Evolutionary conservation across 2,329 filamentous ascomycete genomes (phyloP).

Genomic region (Monosporascus ibericus): DNA sequence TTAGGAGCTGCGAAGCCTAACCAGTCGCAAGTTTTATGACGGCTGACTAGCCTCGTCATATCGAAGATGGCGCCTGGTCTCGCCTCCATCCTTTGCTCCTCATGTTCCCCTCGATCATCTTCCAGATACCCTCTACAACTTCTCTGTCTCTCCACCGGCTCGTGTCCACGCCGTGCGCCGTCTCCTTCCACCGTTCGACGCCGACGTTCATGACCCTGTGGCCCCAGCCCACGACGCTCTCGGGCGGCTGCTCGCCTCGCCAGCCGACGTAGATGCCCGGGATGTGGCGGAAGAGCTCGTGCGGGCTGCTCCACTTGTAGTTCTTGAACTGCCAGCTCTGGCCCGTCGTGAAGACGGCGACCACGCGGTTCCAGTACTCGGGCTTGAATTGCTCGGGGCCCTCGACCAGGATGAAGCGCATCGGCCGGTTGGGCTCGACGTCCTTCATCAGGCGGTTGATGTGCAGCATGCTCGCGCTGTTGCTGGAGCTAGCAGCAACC

Average conservation of each 20-base stretch:
- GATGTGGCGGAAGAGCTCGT: constrained; percentile 84
- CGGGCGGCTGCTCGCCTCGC: constrained; percentile 75
- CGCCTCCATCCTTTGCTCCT: constrained; percentile 73
- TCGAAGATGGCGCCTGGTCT: constrained; percentile 57
- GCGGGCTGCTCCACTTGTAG: constrained; percentile 90
- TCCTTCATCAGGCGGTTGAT: constrained; percentile 70
- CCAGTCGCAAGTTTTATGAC: no score
- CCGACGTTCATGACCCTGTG: constrained; percentile 71
- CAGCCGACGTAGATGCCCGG: constrained; percentile 87
- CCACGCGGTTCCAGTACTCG: constrained; percentile 93
- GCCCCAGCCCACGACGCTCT: constrained; percentile 77
- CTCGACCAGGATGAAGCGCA: constrained; percentile 94
- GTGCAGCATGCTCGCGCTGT: constrained; percentile 74
- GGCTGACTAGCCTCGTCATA: constrained; percentile 21
- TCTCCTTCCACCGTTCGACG: constrained; percentile 77
- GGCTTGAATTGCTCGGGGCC: constrained; percentile 92
- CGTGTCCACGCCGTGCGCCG: constrained; percentile 37
- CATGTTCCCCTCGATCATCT: constrained; percentile 83
- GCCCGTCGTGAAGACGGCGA: constrained; percentile 94
- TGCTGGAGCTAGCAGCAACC: constrained; percentile 51
- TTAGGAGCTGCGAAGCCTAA: no score
- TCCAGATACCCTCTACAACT: constrained; percentile 90
- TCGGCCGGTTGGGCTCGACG: constrained; percentile 63
- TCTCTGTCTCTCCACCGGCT: constrained; percentile 81
- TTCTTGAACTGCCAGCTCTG: constrained; percentile 98